A percentile compares a stretch with the other conserved stretches of the same genome.
Evolutionary conservation across 2,329 filamentous ascomycete genomes (phyloP).

Genomic region (Claviceps sp.): DNA sequence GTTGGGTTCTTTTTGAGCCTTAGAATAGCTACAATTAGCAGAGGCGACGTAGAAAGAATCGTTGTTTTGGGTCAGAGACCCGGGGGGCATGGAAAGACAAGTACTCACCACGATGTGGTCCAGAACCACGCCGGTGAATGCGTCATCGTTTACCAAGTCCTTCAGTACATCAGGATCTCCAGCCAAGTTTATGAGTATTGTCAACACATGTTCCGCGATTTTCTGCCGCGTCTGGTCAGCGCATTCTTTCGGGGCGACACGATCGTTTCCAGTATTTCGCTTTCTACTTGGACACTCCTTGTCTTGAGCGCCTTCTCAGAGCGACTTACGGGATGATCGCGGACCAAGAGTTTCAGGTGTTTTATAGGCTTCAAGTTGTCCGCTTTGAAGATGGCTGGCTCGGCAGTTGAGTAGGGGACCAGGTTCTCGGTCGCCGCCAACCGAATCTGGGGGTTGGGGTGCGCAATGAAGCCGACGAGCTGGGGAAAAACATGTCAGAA

Average conservation of each 20-base stretch:
- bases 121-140: constrained; percentile 64
- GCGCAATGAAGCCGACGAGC: constrained; percentile 87
- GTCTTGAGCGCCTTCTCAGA: not conserved
- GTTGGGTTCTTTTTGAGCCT: constrained; percentile 64
- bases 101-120: constrained; percentile 54
- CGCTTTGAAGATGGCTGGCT: constrained; percentile 73
- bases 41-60: not conserved
- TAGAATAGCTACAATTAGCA: not conserved
- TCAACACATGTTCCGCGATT: constrained; percentile 87
- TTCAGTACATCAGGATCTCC: constrained; percentile 65
- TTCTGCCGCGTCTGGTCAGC: constrained; percentile 33
- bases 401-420: constrained; percentile 62
- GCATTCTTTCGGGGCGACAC: not conserved
- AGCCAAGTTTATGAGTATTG: constrained; percentile 77
- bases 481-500: constrained; percentile 20
- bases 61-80: not conserved
- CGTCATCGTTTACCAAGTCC: constrained; percentile 61
- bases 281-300: too few species aligned
- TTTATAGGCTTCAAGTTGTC: constrained; percentile 66
- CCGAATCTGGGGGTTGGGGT: constrained; percentile 83
- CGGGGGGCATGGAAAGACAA: not conserved
- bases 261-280: too few species aligned
- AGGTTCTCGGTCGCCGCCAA: constrained; percentile 76
- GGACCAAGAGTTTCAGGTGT: constrained; percentile 75
- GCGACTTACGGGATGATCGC: constrained; percentile 61